Evolutionary conservation across 2,329 filamentous ascomycete genomes (phyloP).

Genomic region (Nothophaeocryptopus gaeumannii): DNA sequence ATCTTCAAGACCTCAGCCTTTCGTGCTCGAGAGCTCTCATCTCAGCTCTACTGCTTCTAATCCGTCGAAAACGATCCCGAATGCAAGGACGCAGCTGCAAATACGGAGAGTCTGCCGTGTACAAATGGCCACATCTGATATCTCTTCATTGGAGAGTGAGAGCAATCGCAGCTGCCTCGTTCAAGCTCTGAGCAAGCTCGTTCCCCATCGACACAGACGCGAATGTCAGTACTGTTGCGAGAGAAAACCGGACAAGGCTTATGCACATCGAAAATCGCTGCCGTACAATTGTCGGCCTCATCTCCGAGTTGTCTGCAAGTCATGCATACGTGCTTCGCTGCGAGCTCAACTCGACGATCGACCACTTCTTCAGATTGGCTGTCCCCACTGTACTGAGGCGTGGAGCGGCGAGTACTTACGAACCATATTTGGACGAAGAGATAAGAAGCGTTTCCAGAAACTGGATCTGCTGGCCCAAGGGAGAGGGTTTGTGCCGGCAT

Average conservation of each 20-base stretch:
- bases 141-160: too few relatives aligned
- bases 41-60: too few relatives aligned
- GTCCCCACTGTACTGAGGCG: constrained; percentile 5
- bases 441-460: constrained; percentile 7
- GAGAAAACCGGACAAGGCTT: constrained; percentile 1
- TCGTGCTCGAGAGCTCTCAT: too few relatives aligned
- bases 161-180: too few relatives aligned
- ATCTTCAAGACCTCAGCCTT: too few relatives aligned
- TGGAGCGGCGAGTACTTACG: constrained; percentile 5
- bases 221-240: constrained; percentile 18
- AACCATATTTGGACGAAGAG: constrained; percentile 4
- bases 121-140: too few relatives aligned
- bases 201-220: constrained; percentile 1
- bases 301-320: constrained; percentile 7
- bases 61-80: too few relatives aligned
- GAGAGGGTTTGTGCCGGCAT: constrained; percentile 9
- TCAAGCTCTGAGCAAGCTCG: not conserved
- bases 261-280: not conserved
- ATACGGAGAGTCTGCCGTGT: too few relatives aligned
- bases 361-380: constrained; percentile 6
- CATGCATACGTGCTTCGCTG: constrained; percentile 7
- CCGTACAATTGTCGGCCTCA: constrained; percentile 9
- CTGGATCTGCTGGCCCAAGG: constrained; percentile 7
- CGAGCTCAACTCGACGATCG: constrained; percentile 12
- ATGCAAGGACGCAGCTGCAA: too few relatives aligned